Percentiles rank a stretch among this genome's conserved stretches.
Conservation (phyloP, 345 rosid species). For the Heritiera littoralis region DNA sequence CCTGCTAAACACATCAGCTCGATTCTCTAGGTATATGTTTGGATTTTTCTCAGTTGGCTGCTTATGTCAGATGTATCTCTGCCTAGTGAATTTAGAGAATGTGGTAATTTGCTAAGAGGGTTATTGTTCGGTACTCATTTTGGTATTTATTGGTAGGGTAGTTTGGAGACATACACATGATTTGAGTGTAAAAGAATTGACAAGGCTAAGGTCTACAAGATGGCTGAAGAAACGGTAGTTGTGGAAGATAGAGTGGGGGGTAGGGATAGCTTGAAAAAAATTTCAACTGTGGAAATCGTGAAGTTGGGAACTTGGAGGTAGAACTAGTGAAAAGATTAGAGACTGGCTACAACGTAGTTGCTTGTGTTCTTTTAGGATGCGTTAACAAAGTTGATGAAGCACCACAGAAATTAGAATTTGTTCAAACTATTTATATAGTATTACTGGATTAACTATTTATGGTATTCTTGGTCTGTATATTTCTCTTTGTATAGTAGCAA, state of each 20-base stretch:
- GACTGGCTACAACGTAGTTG: background rate
- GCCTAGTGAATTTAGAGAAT: background rate
- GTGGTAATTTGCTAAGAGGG: background rate
- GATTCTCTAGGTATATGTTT: slow-evolving; percentile 46
- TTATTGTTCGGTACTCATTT: background rate
- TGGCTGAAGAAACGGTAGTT: background rate
- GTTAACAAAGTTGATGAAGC: background rate
- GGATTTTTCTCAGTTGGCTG: background rate
- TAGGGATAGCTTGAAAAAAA: background rate
- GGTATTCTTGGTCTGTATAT: slow-evolving; percentile 5
- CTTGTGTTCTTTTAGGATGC: background rate
- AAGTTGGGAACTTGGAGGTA: background rate
- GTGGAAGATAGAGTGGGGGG: background rate
- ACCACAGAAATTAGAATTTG: background rate
- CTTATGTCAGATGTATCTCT: background rate
- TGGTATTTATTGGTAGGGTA: background rate
- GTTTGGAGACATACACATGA: background rate
- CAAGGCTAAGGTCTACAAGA: background rate
- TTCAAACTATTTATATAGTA: background rate
- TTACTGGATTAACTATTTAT: background rate
- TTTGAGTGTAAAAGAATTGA: background rate
- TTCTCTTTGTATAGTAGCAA: background rate
- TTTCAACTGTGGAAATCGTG: background rate
- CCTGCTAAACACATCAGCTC: slow-evolving; percentile 38
- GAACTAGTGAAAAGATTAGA: background rate